These are phyloP conservation scores for Opeltia flavorubescens DNA, from an alignment of 495 filamentous ascomycete species.

Conservation along the genomic window DNA sequence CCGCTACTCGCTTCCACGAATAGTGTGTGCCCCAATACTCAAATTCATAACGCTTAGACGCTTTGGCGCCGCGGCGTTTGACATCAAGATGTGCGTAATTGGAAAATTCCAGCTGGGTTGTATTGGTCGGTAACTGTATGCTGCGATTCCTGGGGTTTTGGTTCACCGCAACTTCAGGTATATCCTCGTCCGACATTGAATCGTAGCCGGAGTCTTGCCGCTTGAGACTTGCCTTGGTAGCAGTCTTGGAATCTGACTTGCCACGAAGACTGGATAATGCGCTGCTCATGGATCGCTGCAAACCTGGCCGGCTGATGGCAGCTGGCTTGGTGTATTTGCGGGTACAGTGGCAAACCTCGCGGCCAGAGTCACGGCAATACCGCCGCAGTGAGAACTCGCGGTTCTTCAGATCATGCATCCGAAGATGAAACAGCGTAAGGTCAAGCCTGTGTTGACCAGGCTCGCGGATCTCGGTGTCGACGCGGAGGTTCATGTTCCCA, in stretches of 20 bases:
- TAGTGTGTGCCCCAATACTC: conserved; percentile 86
- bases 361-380: conserved; percentile 85
- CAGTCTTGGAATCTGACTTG: conserved; percentile 33
- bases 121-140: conserved; percentile 38
- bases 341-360: conserved; percentile 79
- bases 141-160: conserved; percentile 14
- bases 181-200: conserved; percentile 36
- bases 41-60: conserved; percentile 70
- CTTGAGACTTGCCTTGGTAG: conserved; percentile 12
- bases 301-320: conserved; percentile 32
- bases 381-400: conserved; percentile 83
- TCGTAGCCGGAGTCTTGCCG: conserved; percentile 48
- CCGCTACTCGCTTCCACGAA: conserved; percentile 63
- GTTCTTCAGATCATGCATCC: conserved; percentile 82
- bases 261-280: conserved; percentile 54
- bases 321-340: conserved; percentile 49
- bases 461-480: conserved; percentile 59
- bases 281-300: conserved; percentile 61
- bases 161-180: conserved; percentile 24
- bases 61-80: conserved; percentile 51
- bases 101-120: conserved; percentile 80
- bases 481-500: conserved; percentile 92
- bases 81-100: conserved; percentile 94
- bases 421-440: conserved; percentile 82
- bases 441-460: conserved; percentile 44